Conservation (phyloP, 495 filamentous ascomycete species). For the Tuber aestivum region DNA sequence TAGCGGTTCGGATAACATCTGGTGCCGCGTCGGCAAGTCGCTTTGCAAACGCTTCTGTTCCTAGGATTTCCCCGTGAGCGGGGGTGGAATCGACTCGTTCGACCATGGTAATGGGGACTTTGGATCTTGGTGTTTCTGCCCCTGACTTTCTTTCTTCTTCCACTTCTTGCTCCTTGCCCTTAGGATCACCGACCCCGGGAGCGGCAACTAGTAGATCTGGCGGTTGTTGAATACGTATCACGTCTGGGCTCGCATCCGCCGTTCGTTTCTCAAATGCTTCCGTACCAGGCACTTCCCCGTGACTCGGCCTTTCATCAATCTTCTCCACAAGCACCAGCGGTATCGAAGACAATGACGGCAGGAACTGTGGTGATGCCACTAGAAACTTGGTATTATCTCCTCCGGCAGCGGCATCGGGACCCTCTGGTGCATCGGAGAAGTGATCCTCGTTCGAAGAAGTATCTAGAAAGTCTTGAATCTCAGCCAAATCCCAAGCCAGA, state of each 20-base stretch:
- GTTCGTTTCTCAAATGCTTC: constrained; percentile 65
- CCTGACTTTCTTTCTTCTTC: constrained; percentile 3
- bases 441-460: constrained; percentile 42
- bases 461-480: constrained; percentile 23
- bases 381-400: constrained; percentile 10
- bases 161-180: constrained; percentile 5
- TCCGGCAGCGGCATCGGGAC: constrained; percentile 24
- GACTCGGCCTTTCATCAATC: constrained; percentile 15
- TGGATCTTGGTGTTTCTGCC: constrained; percentile 24
- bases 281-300: constrained; percentile 84
- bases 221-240: constrained; percentile 31
- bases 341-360: constrained; percentile 1
- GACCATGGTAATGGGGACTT: constrained; percentile 21
- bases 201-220: constrained; percentile 20
- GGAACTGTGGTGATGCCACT: constrained; percentile 7
- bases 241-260: constrained; percentile 75
- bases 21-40: constrained; percentile 75
- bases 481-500: constrained; percentile 2
- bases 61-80: constrained; percentile 70
- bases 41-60: constrained; percentile 69
- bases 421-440: constrained; percentile 42
- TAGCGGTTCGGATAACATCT: constrained; percentile 47
- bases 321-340: constrained; percentile 19
- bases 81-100: constrained; percentile 12
- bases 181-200: constrained; percentile 15